These are phyloP conservation scores for Populus pruinosa DNA, from an alignment of 345 rosid genomes.

Conservation along the genomic window DNA sequence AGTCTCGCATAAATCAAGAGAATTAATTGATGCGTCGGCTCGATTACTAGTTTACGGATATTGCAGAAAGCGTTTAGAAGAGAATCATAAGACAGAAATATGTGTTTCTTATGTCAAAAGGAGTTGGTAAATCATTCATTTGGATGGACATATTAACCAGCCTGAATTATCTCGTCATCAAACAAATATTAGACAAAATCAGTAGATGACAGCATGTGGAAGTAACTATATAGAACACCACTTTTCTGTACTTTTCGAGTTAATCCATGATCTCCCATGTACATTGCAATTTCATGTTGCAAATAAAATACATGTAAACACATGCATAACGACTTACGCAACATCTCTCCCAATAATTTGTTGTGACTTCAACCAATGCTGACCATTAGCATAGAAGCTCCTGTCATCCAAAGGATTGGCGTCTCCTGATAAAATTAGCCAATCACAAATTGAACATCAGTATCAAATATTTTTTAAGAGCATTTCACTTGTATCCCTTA, in stretches of 20 bases:
- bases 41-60: background rate
- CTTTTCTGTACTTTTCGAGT: background rate
- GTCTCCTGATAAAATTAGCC: slow-evolving; percentile 38
- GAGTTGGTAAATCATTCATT: background rate
- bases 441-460: background rate
- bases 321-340: slow-evolving; percentile 46
- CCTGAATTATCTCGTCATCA: background rate
- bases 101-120: background rate
- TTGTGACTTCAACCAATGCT: slow-evolving; percentile 76
- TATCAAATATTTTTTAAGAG: background rate
- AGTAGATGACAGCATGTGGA: background rate
- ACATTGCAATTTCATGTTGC: background rate
- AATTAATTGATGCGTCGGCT: background rate
- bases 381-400: slow-evolving; percentile 79
- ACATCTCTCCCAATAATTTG: slow-evolving; percentile 93
- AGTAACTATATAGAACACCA: background rate
- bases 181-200: background rate
- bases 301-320: background rate
- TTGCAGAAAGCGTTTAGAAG: background rate
- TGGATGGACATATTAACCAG: background rate
- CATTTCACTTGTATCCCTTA: background rate
- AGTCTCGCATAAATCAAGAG: slow-evolving; percentile 8
- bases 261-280: background rate
- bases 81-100: background rate
- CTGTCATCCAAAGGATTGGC: slow-evolving; percentile 81